These are phyloP conservation scores for Exophiala lecanii-corni DNA, from an alignment of 2,329 filamentous ascomycete genomes.

Conservation along the genomic window DNA sequence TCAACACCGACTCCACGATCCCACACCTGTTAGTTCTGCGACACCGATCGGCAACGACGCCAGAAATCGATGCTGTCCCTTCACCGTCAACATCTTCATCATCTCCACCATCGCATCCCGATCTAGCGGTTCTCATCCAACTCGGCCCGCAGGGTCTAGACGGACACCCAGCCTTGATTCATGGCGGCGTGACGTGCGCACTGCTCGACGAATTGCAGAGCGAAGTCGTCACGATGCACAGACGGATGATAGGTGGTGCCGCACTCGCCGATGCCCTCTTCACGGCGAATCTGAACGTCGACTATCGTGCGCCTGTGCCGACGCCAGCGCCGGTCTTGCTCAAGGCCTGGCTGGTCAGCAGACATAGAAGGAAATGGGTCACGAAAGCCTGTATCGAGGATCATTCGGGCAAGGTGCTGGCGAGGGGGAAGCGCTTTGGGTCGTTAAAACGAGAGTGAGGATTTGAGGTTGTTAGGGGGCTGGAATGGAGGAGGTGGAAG, in stretches of 20 bases:
- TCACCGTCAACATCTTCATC: neutral
- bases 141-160: conserved; percentile 33
- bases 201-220: conserved; percentile 42
- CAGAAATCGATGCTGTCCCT: conserved; percentile 3
- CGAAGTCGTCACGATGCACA: conserved; percentile 30
- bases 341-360: conserved; percentile 9
- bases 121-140: conserved; percentile 34
- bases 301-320: conserved; percentile 11
- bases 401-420: conserved; percentile 6
- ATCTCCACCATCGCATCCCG: conserved; percentile 22
- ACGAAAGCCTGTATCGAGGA: conserved; percentile 15
- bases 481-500: neutral
- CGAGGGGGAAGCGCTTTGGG: conserved; percentile 17
- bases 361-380: conserved; percentile 13
- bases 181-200: conserved; percentile 37
- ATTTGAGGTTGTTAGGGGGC: neutral
- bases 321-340: conserved; percentile 7
- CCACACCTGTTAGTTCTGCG: conserved; percentile 36
- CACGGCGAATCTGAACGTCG: conserved; percentile 16
- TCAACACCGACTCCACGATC: conserved; percentile 36
- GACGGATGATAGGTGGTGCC: neutral
- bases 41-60: conserved; percentile 26
- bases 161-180: conserved; percentile 36
- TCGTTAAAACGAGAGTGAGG: conserved; percentile 1
- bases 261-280: neutral